Evolutionary conservation across 2,329 filamentous ascomycete species (phyloP).

Genomic region (Cercospora zeae-maydis): DNA sequence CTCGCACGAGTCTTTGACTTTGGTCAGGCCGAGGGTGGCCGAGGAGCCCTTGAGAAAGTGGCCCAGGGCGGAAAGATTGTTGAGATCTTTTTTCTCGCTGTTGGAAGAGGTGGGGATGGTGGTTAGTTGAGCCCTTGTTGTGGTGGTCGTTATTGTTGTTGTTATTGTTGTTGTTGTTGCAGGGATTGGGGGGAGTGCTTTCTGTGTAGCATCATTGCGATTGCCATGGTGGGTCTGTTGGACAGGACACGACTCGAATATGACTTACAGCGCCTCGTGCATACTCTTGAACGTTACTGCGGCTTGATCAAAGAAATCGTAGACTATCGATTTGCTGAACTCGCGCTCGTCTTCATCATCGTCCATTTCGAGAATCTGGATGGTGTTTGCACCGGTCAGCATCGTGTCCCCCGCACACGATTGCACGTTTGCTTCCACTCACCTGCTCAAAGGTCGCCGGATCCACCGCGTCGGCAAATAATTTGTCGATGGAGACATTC

Average conservation of each 20-base stretch:
- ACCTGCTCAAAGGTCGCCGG: constrained; percentile 73
- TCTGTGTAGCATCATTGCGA: not conserved
- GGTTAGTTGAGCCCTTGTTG: not conserved
- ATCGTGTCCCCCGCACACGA: not conserved
- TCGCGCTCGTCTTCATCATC: constrained; percentile 80
- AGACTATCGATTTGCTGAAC: constrained; percentile 85
- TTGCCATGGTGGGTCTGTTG: not conserved
- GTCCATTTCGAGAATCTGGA: constrained; percentile 88
- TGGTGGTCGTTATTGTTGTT: not conserved
- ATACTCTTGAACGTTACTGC: constrained; percentile 81
- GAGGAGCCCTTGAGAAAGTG: constrained; percentile 98
- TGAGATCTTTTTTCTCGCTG: constrained; percentile 66
- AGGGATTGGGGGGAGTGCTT: not conserved
- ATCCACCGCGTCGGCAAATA: constrained; percentile 73
- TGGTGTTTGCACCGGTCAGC: not conserved
- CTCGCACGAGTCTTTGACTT: constrained; percentile 90
- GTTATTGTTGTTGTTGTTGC: no score
- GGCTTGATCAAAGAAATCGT: constrained; percentile 89
- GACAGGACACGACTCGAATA: constrained; percentile 41
- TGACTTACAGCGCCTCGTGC: constrained; percentile 72
- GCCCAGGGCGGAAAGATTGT: constrained; percentile 74
- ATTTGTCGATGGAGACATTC: constrained; percentile 48
- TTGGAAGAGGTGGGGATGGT: not conserved
- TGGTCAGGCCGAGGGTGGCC: constrained; percentile 83
- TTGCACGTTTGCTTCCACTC: constrained; percentile 5